These are phyloP conservation scores for Schizopora paradoxa DNA, from an alignment of 1,284 basidiomycete genomes.

Conservation along the genomic window DNA sequence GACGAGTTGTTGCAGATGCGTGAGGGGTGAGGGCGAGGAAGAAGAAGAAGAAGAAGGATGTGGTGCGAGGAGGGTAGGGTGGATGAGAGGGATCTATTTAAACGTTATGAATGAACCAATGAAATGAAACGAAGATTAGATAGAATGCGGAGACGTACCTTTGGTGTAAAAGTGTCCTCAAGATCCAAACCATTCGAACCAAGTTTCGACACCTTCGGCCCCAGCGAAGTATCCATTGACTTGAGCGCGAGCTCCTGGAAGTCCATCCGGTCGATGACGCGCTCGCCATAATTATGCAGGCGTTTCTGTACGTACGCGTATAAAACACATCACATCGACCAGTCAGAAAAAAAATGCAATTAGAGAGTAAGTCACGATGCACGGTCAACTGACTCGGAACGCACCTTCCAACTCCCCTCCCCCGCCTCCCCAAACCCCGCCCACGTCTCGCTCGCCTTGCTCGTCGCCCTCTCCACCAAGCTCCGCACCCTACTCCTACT, in stretches of 20 bases:
- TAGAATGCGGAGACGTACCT: slow-evolving; percentile 1
- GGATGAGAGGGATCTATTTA: slow-evolving; percentile 60
- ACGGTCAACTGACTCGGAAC: no score
- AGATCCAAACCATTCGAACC: slow-evolving; percentile 19
- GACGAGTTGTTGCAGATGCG: slow-evolving; percentile 49
- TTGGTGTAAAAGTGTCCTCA: slow-evolving; percentile 9
- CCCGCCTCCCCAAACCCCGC: slow-evolving; percentile 59
- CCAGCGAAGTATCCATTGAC: slow-evolving; percentile 60
- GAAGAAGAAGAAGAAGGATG: no score
- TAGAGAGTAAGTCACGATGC: no score
- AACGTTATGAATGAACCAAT: slow-evolving; percentile 16
- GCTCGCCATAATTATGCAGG: slow-evolving; percentile 57
- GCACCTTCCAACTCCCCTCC: slow-evolving; percentile 64
- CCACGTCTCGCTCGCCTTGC: slow-evolving; percentile 56
- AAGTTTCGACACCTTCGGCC: slow-evolving; percentile 34
- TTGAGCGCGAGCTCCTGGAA: slow-evolving; percentile 74
- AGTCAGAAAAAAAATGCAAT: no score
- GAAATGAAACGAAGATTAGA: slow-evolving; percentile 1
- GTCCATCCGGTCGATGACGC: slow-evolving; percentile 61
- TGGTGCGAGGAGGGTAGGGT: slow-evolving; percentile 47
- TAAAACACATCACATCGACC: no score
- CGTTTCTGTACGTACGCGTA: slow-evolving; percentile 14
- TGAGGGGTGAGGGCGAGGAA: slow-evolving; percentile 42
- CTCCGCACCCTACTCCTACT: no score
- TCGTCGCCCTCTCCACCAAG: slow-evolving; percentile 26